phyloP scores from a whole-genome alignment of 345 rosid species.

The Bruguiera parviflora region DNA sequence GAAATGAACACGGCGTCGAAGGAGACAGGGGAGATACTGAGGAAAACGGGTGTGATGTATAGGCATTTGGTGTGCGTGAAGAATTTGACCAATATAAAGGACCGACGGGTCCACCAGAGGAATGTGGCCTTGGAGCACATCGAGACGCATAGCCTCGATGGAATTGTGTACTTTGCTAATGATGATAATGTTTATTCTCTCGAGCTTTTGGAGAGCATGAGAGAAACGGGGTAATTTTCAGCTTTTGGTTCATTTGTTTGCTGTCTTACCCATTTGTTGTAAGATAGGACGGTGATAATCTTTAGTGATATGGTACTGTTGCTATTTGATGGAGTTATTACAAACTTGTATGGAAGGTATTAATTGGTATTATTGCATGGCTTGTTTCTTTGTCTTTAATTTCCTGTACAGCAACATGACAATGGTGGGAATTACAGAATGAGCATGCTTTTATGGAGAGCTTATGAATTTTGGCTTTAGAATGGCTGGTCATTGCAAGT shows the following conservation, averaged over 20 bases:
- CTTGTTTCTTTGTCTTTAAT: background rate
- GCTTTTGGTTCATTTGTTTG: background rate
- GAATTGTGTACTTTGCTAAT: slow-evolving; percentile 80
- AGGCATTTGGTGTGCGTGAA: slow-evolving; percentile 62
- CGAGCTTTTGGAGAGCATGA: slow-evolving; percentile 64
- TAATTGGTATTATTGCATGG: background rate
- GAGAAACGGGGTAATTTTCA: slow-evolving; percentile 53
- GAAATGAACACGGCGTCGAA: slow-evolving; percentile 60
- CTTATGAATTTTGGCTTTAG: no score
- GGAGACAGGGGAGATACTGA: slow-evolving; percentile 79
- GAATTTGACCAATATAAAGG: slow-evolving; percentile 56
- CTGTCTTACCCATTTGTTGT: background rate
- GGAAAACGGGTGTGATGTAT: slow-evolving; percentile 82
- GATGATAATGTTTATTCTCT: slow-evolving; percentile 77
- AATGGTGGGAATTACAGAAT: no score
- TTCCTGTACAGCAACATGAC: no score
- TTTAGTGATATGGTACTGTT: background rate
- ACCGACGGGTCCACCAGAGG: slow-evolving; percentile 71
- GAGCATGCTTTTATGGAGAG: no score
- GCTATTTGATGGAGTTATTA: background rate
- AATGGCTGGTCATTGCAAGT: no score
- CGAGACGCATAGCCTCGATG: slow-evolving; percentile 73
- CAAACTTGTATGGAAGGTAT: background rate
- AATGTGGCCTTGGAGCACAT: slow-evolving; percentile 78
- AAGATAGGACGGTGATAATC: no score